Evolutionary conservation across 2,329 filamentous ascomycete species (phyloP).

Genomic region (Cladophialophora psammophila): DNA sequence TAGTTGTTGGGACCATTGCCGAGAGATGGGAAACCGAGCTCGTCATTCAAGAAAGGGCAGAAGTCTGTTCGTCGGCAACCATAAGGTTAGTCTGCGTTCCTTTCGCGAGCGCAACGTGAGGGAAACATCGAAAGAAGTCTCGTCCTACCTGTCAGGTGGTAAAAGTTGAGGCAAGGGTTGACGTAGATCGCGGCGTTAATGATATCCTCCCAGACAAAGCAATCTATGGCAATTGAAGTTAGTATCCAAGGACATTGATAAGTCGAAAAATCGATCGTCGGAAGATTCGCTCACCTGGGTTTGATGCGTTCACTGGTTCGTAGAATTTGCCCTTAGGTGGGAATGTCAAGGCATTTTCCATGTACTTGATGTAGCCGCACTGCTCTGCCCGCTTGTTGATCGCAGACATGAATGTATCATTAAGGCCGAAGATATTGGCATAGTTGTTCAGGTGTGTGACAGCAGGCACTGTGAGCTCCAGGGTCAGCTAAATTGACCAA

Average conservation of each 20-base stretch:
- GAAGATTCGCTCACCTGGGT: background rate
- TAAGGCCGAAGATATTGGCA: conserved; percentile 36
- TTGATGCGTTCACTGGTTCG: conserved; percentile 42
- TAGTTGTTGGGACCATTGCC: conserved; percentile 62
- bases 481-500: background rate
- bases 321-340: conserved; percentile 56
- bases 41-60: conserved; percentile 75
- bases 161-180: conserved; percentile 83
- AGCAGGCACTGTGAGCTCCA: conserved; percentile 41
- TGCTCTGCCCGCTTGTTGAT: conserved; percentile 51
- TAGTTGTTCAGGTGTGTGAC: conserved; percentile 52
- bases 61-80: conserved; percentile 62
- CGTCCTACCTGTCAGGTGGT: conserved; percentile 57
- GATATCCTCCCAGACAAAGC: conserved; percentile 66
- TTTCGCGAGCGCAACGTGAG: background rate
- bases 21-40: conserved; percentile 67
- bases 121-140: background rate
- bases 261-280: background rate
- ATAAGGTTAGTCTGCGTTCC: background rate
- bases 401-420: conserved; percentile 41
- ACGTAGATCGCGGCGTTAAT: conserved; percentile 59
- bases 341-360: conserved; percentile 66
- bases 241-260: background rate
- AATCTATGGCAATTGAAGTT: conserved; percentile 50
- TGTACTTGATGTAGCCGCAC: conserved; percentile 57